Percentiles rank a stretch among this genome's conserved stretches.
Evolutionary conservation across 208 protist genomes (phyloP).

Genomic region (Acanthamoeba castellanii): DNA sequence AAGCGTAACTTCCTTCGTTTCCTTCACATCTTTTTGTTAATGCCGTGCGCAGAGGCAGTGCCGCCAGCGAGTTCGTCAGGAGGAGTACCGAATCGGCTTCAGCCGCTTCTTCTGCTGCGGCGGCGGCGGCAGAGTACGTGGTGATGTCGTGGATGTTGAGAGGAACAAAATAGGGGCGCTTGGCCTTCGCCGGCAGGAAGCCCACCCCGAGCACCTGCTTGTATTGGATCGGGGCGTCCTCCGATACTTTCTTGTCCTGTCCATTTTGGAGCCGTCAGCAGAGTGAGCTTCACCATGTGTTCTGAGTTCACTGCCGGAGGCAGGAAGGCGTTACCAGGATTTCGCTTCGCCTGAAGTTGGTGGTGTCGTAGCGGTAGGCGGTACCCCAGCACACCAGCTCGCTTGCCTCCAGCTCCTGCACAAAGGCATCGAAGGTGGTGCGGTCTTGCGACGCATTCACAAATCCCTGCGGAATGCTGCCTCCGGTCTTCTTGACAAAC

Average conservation of each 20-base stretch:
- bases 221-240: slow-evolving; percentile 53
- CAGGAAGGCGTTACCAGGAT: neutral
- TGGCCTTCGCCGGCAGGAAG: slow-evolving; percentile 47
- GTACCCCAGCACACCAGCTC: slow-evolving; percentile 61
- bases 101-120: neutral
- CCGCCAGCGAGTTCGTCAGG: neutral
- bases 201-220: slow-evolving; percentile 42
- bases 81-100: neutral
- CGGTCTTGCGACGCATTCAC: slow-evolving; percentile 2
- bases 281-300: neutral
- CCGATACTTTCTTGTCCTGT: slow-evolving; percentile 46
- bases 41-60: neutral
- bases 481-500: slow-evolving; percentile 51
- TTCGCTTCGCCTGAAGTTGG: slow-evolving; percentile 47
- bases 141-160: slow-evolving; percentile 1
- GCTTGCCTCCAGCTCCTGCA: slow-evolving; percentile 23
- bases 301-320: neutral
- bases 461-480: slow-evolving; percentile 19
- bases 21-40: neutral
- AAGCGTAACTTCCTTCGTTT: neutral
- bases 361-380: slow-evolving; percentile 43
- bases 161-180: slow-evolving; percentile 16
- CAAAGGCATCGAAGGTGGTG: slow-evolving; percentile 11
- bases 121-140: neutral
- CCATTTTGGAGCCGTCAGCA: neutral